Conservation (phyloP, 345 rosid genomes). For the Acer campestre region DNA sequence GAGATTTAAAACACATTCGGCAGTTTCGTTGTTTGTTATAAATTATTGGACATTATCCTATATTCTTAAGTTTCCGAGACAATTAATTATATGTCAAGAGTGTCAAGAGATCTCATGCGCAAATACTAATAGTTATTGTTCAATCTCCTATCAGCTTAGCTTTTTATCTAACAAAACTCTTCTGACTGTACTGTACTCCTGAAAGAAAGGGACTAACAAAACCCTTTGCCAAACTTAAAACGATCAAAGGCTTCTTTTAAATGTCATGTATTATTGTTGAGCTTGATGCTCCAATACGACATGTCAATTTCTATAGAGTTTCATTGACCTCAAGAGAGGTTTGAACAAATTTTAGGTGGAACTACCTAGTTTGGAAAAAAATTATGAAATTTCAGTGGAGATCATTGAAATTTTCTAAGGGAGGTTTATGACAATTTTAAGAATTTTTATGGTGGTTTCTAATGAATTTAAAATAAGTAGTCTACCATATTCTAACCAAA, state of each 20-base stretch:
- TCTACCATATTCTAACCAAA: not conserved
- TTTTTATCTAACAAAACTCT: not conserved
- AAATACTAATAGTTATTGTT: too few relatives aligned
- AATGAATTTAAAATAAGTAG: not conserved
- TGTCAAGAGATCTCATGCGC: too few relatives aligned
- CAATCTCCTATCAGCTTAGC: too few relatives aligned
- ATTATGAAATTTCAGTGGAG: not conserved
- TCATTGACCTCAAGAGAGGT: not conserved
- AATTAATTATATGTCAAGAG: too few relatives aligned
- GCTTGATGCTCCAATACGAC: not conserved
- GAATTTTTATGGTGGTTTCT: not conserved
- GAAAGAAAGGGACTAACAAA: too few relatives aligned
- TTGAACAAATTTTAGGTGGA: not conserved
- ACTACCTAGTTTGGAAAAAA: not conserved
- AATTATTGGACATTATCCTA: too few relatives aligned
- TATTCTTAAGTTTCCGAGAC: too few relatives aligned
- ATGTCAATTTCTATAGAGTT: not conserved
- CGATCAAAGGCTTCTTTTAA: too few relatives aligned
- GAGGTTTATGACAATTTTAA: not conserved
- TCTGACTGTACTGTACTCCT: not conserved
- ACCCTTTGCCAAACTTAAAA: too few relatives aligned
- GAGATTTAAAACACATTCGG: too few relatives aligned
- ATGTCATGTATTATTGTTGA: too few relatives aligned
- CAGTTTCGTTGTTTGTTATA: too few relatives aligned
- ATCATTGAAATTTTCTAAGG: not conserved